phyloP scores from a whole-genome alignment of 2,329 filamentous ascomycete species.

The Geosmithia morbida region DNA sequence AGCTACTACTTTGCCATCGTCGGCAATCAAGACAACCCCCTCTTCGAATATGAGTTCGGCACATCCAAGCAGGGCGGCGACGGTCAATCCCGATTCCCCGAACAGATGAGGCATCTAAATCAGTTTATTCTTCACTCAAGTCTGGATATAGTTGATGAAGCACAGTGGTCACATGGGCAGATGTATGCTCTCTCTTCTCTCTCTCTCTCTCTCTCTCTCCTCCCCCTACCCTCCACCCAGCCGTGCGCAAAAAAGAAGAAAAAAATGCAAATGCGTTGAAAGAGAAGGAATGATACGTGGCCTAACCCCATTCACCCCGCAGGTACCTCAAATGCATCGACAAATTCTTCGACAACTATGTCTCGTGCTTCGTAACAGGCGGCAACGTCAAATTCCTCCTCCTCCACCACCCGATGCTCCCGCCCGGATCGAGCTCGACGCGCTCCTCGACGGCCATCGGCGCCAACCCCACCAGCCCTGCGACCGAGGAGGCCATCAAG shows the following conservation, averaged over 20 bases:
- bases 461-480: slow-evolving; percentile 73
- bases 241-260: background rate
- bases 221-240: background rate
- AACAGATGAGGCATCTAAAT: slow-evolving; percentile 85
- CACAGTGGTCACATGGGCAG: slow-evolving; percentile 79
- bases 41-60: slow-evolving; percentile 95
- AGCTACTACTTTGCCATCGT: slow-evolving; percentile 98
- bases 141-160: slow-evolving; percentile 89
- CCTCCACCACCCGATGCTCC: slow-evolving; percentile 62
- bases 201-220: background rate
- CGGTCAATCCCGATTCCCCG: slow-evolving; percentile 75
- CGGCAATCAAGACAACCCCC: slow-evolving; percentile 85
- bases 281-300: background rate
- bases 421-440: slow-evolving; percentile 23
- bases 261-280: no score
- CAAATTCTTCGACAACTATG: slow-evolving; percentile 90
- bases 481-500: slow-evolving; percentile 89
- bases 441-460: slow-evolving; percentile 51
- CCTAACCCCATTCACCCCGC: background rate
- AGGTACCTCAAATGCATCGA: slow-evolving; percentile 97
- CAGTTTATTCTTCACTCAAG: slow-evolving; percentile 94
- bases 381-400: slow-evolving; percentile 90
- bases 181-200: slow-evolving; percentile 42
- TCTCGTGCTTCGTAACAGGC: slow-evolving; percentile 87
- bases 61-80: slow-evolving; percentile 94